Percentiles rank a stretch among this genome's conserved stretches.
These are phyloP conservation scores for Amanita fuliginea DNA, from an alignment of 768 basidiomycete genomes.

Conservation along the genomic window DNA sequence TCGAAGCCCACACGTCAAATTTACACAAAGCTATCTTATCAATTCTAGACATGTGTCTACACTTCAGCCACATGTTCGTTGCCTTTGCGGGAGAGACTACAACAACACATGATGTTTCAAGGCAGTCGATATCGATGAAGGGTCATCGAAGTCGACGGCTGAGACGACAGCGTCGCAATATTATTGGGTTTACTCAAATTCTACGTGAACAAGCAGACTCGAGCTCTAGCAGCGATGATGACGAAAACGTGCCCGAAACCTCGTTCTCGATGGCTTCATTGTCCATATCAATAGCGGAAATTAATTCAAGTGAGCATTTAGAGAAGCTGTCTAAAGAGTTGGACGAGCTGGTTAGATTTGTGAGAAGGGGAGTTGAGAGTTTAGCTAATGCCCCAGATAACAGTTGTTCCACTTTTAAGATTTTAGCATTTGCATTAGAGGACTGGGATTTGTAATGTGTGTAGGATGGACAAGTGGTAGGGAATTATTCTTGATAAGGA, in stretches of 20 bases:
- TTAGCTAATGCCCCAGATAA: constrained; percentile 47
- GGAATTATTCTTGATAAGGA: constrained; percentile 66
- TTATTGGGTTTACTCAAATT: constrained; percentile 49
- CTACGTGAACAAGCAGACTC: constrained; percentile 19
- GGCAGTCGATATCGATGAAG: constrained; percentile 38
- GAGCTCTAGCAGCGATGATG: constrained; percentile 39
- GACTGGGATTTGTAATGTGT: constrained; percentile 57
- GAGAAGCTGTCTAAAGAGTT: constrained; percentile 61
- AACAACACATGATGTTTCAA: constrained; percentile 45
- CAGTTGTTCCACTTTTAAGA: constrained; percentile 51
- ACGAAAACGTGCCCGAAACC: constrained; percentile 20
- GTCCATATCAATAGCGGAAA: constrained; percentile 26
- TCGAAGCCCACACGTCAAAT: constrained; percentile 44
- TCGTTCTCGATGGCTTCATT: constrained; percentile 25
- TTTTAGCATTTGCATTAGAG: constrained; percentile 66
- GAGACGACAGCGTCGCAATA: constrained; percentile 39
- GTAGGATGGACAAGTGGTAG: background rate
- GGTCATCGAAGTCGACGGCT: constrained; percentile 56
- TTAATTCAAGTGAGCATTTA: constrained; percentile 36
- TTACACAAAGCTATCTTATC: constrained; percentile 56
- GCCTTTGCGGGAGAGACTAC: constrained; percentile 50
- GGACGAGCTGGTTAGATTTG: constrained; percentile 59
- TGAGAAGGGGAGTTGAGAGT: constrained; percentile 59
- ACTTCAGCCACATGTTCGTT: constrained; percentile 56
- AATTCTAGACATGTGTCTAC: constrained; percentile 63